phyloP scores from a whole-genome alignment of 31 red algal species.

The Asparagopsis taxiformis region DNA sequence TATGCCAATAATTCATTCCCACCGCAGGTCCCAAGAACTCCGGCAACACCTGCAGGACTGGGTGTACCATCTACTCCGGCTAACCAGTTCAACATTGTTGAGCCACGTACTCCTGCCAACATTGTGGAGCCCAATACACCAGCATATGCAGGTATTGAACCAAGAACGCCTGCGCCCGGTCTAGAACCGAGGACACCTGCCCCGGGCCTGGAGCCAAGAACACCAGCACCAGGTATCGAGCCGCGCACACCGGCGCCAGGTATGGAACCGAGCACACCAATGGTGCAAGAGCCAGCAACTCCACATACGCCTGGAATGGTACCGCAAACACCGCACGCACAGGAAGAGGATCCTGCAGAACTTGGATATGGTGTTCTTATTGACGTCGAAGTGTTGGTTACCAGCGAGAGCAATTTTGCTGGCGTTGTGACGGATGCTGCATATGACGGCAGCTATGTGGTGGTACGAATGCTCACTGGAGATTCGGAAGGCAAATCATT shows the following conservation, averaged over 20 bases:
- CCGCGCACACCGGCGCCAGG: slow-evolving; percentile 34
- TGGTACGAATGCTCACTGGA: slow-evolving; percentile 32
- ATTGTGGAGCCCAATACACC: slow-evolving; percentile 32
- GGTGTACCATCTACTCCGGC: slow-evolving; percentile 49
- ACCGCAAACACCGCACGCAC: slow-evolving; percentile 55
- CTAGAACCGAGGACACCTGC: no score
- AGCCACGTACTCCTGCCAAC: slow-evolving; percentile 43
- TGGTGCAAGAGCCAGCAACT: slow-evolving; percentile 51
- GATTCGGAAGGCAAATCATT: slow-evolving; percentile 25
- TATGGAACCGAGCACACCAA: slow-evolving; percentile 57
- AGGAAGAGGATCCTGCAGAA: slow-evolving; percentile 16
- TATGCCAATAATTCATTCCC: no score
- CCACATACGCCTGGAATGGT: slow-evolving; percentile 46
- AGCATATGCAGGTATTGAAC: slow-evolving; percentile 56
- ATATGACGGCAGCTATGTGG: slow-evolving; percentile 20
- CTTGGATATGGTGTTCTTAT: slow-evolving; percentile 60
- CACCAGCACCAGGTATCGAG: slow-evolving; percentile 38
- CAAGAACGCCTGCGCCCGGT: slow-evolving; percentile 42
- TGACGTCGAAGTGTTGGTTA: slow-evolving; percentile 50
- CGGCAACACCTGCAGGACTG: no score
- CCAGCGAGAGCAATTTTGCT: slow-evolving; percentile 9
- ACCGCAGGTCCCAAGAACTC: no score
- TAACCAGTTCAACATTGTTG: slow-evolving; percentile 13
- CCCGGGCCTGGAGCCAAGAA: slow-evolving; percentile 32
- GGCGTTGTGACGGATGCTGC: slow-evolving; percentile 48